phyloP scores from a whole-genome alignment of 257 asterid species.

The Solanum rostratum region DNA sequence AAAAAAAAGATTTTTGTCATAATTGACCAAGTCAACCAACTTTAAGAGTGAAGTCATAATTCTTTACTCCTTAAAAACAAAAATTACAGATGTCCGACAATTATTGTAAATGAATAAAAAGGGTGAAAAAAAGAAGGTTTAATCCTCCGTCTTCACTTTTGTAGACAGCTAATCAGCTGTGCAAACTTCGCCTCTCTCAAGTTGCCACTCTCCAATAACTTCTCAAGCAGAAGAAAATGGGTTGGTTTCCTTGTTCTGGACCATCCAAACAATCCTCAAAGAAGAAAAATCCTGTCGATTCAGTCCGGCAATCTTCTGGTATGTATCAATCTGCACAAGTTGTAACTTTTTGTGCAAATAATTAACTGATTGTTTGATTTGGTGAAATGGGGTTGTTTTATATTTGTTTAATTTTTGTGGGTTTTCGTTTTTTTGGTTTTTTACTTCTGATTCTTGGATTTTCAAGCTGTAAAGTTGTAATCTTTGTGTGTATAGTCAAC shows the following conservation, averaged over 20 bases:
- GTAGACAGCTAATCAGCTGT: not conserved
- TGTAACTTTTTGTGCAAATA: not conserved
- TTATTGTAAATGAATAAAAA: not conserved
- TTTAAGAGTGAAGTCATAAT: not conserved
- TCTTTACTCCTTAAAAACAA: not conserved
- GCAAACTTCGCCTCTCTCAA: not conserved
- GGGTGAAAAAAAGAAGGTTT: not conserved
- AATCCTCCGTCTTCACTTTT: not conserved
- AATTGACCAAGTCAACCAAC: not conserved
- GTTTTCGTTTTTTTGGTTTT: not conserved
- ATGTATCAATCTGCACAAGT: not conserved
- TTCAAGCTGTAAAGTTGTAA: not conserved
- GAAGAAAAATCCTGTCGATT: slow-evolving; percentile 22
- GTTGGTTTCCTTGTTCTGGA: slow-evolving; percentile 75
- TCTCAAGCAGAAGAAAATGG: slow-evolving; percentile 22
- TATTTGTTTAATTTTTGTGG: not conserved
- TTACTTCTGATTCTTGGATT: not conserved
- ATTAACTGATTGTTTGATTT: not conserved
- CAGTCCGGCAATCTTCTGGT: slow-evolving; percentile 35
- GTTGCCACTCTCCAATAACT: not conserved
- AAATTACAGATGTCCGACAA: not conserved
- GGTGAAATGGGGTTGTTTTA: not conserved
- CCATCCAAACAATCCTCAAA: slow-evolving; percentile 29
- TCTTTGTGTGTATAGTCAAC: not conserved
- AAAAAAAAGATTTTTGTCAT: not conserved